Percentiles rank a stretch among this genome's conserved stretches.
These are phyloP conservation scores for Porpolomopsis calyptriformis DNA, from an alignment of 768 basidiomycete species.

Conservation along the genomic window DNA sequence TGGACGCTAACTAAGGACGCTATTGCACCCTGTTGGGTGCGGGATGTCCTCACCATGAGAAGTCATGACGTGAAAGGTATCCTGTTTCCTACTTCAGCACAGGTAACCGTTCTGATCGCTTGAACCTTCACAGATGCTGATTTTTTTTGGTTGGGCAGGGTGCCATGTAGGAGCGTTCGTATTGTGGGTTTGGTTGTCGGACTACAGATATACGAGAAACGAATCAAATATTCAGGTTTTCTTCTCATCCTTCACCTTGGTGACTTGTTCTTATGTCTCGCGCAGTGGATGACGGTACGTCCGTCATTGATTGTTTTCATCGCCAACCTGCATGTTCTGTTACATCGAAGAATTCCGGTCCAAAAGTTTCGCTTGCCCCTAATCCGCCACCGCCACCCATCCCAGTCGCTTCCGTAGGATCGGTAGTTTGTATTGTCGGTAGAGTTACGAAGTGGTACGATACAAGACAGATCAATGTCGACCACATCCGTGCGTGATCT, in stretches of 20 bases:
- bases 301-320: constrained; percentile 56
- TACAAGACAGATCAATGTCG: constrained; percentile 36
- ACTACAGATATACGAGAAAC: constrained; percentile 46
- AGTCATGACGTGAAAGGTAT: constrained; percentile 24
- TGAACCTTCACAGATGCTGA: constrained; percentile 34
- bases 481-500: constrained; percentile 38
- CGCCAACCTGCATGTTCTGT: constrained; percentile 21
- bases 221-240: constrained; percentile 50
- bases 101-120: neutral
- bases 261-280: neutral
- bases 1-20: constrained; percentile 53
- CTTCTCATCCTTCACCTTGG: constrained; percentile 2
- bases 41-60: constrained; percentile 41
- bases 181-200: constrained; percentile 60
- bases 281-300: constrained; percentile 71
- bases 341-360: constrained; percentile 12
- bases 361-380: neutral
- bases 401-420: constrained; percentile 35
- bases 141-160: constrained; percentile 61
- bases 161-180: constrained; percentile 56
- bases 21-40: constrained; percentile 43
- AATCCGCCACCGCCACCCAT: constrained; percentile 8
- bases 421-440: constrained; percentile 37
- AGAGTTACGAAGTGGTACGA: constrained; percentile 31
- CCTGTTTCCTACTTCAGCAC: neutral